Evolutionary conservation across 2,329 filamentous ascomycete species (phyloP).

Genomic region (Huntiella savannae): DNA sequence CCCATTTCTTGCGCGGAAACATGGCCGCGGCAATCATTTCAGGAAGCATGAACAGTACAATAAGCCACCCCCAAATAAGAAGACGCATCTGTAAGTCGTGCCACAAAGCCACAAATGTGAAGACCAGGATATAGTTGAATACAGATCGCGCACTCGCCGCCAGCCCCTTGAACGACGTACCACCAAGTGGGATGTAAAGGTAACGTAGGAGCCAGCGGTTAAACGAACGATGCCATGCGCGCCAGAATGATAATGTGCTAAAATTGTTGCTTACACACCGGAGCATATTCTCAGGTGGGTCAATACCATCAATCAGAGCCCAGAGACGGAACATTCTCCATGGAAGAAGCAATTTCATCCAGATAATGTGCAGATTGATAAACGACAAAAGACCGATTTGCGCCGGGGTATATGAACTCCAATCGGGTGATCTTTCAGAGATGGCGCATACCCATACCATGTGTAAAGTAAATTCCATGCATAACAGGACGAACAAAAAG

Average conservation of each 20-base stretch:
- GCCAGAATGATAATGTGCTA: slow-evolving; percentile 81
- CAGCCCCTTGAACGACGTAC: slow-evolving; percentile 32
- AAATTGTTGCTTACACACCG: slow-evolving; percentile 94
- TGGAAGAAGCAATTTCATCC: slow-evolving; percentile 88
- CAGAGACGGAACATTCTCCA: slow-evolving; percentile 99
- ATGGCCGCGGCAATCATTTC: slow-evolving; percentile 54
- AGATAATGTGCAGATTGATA: slow-evolving; percentile 93
- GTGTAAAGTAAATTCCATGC: slow-evolving; percentile 83
- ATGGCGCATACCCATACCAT: slow-evolving; percentile 90
- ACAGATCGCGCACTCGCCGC: slow-evolving; percentile 37
- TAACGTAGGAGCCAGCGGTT: slow-evolving; percentile 92
- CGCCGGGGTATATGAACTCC: slow-evolving; percentile 66
- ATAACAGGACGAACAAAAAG: slow-evolving; percentile 59
- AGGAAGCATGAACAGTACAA: slow-evolving; percentile 83
- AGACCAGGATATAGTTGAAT: slow-evolving; percentile 63
- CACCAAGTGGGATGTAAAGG: slow-evolving; percentile 81
- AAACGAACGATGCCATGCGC: slow-evolving; percentile 85
- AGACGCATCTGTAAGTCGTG: slow-evolving; percentile 86
- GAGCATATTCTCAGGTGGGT: slow-evolving; percentile 95
- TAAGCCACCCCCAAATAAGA: slow-evolving; percentile 90
- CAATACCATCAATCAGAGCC: slow-evolving; percentile 74
- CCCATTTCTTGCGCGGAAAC: slow-evolving; percentile 59
- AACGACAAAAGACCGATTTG: slow-evolving; percentile 82
- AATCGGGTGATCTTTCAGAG: slow-evolving; percentile 58
- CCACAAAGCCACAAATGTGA: slow-evolving; percentile 95